A percentile compares a stretch with the other conserved stretches of the same genome.
Conservation (phyloP, 148 eudicot species). For the Amaranthus cruentus region DNA sequence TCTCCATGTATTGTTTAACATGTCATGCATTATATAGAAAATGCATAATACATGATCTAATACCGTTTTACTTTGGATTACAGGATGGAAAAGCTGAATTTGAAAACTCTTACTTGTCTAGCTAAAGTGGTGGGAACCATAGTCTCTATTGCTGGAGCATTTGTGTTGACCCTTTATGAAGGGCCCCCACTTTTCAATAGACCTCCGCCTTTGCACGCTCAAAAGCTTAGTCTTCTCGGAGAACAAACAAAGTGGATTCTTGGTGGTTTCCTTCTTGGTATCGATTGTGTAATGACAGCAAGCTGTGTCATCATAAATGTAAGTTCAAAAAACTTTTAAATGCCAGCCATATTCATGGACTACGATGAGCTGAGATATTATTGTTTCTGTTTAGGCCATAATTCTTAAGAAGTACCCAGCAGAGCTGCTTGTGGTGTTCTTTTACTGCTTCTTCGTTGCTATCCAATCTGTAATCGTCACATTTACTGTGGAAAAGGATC, state of each 20-base stretch:
- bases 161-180: slow-evolving; percentile 45
- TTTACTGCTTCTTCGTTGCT: slow-evolving; percentile 75
- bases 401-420: slow-evolving; percentile 62
- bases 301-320: slow-evolving; percentile 69
- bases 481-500: slow-evolving; percentile 53
- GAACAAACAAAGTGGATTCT: slow-evolving; percentile 48
- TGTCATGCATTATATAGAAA: background rate
- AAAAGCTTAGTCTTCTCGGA: slow-evolving; percentile 19
- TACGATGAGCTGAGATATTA: slow-evolving; percentile 14
- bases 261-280: slow-evolving; percentile 61
- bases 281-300: slow-evolving; percentile 51
- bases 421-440: slow-evolving; percentile 61
- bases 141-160: slow-evolving; percentile 44
- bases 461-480: slow-evolving; percentile 51
- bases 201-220: slow-evolving; percentile 24
- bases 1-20: background rate
- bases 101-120: slow-evolving; percentile 27
- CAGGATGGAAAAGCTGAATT: slow-evolving; percentile 49
- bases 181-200: slow-evolving; percentile 42
- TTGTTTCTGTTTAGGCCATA: slow-evolving; percentile 38
- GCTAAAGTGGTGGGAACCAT: slow-evolving; percentile 42
- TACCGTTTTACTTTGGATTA: slow-evolving; percentile 8
- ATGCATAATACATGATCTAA: background rate
- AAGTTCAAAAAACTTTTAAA: slow-evolving; percentile 12
- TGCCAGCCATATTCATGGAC: background rate